Conservation (phyloP, 495 filamentous ascomycete genomes). For the Parachaetomium inaequale region DNA sequence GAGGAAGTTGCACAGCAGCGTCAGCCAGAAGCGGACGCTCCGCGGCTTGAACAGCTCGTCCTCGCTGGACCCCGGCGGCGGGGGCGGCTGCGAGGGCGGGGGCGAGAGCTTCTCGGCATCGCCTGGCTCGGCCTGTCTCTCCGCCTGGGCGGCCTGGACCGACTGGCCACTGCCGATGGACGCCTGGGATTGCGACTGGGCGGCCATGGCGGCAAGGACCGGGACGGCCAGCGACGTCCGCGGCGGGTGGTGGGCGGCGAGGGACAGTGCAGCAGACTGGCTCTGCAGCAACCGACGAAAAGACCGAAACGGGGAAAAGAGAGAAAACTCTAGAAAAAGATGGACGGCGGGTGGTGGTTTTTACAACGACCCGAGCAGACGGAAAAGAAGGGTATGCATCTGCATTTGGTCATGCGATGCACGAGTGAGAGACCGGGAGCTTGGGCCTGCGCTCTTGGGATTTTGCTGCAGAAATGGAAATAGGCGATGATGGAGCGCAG, state of each 20-base stretch:
- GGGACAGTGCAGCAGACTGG: background rate
- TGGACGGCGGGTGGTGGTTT: background rate
- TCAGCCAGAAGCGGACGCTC: conserved; percentile 46
- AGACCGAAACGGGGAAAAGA: background rate
- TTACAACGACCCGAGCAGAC: background rate
- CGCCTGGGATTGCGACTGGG: conserved; percentile 27
- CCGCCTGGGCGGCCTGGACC: conserved; percentile 12
- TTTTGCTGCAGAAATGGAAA: conserved; percentile 1
- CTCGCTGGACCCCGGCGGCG: conserved; percentile 12
- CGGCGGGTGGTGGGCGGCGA: background rate
- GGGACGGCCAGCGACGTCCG: conserved; percentile 15
- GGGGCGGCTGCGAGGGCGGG: background rate
- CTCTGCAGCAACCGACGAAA: background rate
- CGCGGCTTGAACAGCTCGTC: conserved; percentile 41
- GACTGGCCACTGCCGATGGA: conserved; percentile 28
- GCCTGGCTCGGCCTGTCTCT: conserved; percentile 5
- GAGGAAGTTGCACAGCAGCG: conserved; percentile 46
- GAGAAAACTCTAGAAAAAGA: background rate
- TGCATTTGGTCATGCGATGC: background rate
- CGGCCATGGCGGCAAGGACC: conserved; percentile 23
- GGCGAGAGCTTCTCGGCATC: conserved; percentile 33
- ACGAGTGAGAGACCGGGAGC: background rate
- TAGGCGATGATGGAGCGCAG: background rate
- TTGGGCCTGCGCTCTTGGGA: background rate
- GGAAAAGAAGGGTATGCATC: background rate